Conservation (phyloP, 73 alveolate species). For the Paramecium sonneborni region DNA sequence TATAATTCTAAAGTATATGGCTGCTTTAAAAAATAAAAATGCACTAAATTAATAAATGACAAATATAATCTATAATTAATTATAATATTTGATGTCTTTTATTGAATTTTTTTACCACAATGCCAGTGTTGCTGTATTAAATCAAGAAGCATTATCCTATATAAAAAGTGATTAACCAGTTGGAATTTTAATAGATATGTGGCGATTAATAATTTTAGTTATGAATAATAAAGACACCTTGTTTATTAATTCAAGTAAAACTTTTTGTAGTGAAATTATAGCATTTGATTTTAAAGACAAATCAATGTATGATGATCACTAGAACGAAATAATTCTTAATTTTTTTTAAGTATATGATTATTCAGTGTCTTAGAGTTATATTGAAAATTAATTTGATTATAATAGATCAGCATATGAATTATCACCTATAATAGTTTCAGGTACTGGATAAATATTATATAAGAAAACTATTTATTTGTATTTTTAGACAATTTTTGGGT, state of each 20-base stretch:
- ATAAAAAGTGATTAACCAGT: not conserved
- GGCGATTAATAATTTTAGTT: not conserved
- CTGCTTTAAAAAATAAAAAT: no score
- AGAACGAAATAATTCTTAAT: not conserved
- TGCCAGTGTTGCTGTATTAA: not conserved
- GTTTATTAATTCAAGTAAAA: not conserved
- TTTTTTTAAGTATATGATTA: not conserved
- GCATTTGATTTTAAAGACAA: not conserved
- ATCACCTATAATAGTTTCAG: not conserved
- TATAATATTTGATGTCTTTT: not conserved
- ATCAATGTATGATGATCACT: not conserved
- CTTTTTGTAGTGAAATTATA: not conserved
- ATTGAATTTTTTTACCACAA: not conserved
- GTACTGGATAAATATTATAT: not conserved
- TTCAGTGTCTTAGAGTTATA: not conserved
- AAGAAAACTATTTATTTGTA: constrained; percentile 11
- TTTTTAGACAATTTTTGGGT: constrained; percentile 3
- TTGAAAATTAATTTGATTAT: not conserved
- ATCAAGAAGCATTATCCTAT: not conserved
- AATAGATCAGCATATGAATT: not conserved
- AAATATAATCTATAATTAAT: not conserved
- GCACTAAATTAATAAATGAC: not conserved
- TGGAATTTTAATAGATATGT: not conserved
- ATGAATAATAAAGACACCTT: not conserved
- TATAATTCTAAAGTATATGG: no score